A percentile compares a stretch with the other conserved stretches of the same genome.
These are phyloP conservation scores for Starmerella lactis-condensi DNA, from an alignment of 805 yeast species.

Conservation along the genomic window DNA sequence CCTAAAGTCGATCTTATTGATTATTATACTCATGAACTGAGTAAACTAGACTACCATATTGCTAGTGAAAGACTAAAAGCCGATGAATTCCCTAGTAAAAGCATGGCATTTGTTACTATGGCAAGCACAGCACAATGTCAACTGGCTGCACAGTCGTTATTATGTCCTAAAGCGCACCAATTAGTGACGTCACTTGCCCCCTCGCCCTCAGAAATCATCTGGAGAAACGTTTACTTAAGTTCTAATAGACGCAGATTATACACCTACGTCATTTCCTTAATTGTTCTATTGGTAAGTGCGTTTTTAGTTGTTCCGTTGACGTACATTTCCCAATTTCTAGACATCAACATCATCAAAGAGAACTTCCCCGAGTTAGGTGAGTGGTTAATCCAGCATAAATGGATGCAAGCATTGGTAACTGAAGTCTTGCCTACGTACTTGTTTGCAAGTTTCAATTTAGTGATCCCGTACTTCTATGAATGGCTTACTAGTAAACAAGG, in stretches of 20 bases:
- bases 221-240: slow-evolving; percentile 77
- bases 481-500: slow-evolving; percentile 76
- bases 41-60: slow-evolving; percentile 54
- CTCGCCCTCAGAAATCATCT: slow-evolving; percentile 85
- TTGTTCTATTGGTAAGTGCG: slow-evolving; percentile 51
- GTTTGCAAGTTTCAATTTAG: slow-evolving; percentile 64
- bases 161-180: slow-evolving; percentile 75
- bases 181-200: slow-evolving; percentile 76
- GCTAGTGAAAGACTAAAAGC: slow-evolving; percentile 36
- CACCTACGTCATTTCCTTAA: slow-evolving; percentile 41
- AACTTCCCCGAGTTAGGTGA: slow-evolving; percentile 72
- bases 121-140: slow-evolving; percentile 90
- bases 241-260: slow-evolving; percentile 51
- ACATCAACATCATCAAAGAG: slow-evolving; percentile 55
- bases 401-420: slow-evolving; percentile 66
- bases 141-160: slow-evolving; percentile 85
- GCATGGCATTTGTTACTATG: slow-evolving; percentile 88
- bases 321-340: slow-evolving; percentile 65
- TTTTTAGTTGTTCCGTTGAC: slow-evolving; percentile 68
- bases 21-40: slow-evolving; percentile 49
- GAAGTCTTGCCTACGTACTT: slow-evolving; percentile 82
- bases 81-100: slow-evolving; percentile 55
- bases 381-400: slow-evolving; percentile 39
- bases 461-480: slow-evolving; percentile 71
- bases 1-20: slow-evolving; percentile 64